Base-by-base conservation (phyloP, 495 filamentous ascomycete species). In the Hamigera avellanea region DNA sequence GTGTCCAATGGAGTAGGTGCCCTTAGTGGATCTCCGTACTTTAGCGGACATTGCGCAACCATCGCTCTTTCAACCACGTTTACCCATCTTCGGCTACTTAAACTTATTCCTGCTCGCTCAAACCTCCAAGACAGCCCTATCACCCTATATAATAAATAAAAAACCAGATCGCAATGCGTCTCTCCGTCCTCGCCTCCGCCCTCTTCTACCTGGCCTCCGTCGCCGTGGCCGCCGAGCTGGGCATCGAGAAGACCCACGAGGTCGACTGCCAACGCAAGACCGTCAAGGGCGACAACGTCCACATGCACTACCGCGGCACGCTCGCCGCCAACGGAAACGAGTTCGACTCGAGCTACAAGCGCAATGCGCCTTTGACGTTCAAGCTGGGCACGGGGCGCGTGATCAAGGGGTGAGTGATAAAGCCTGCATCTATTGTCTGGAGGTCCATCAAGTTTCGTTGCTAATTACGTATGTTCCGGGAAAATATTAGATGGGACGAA, bases 261-360 rank as follows among this genome's bases (percentile, higher is more conserved):
- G 76, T 84, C 49, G 71, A 78, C 33, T 86, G 81, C 61, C 65
- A 61, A 18, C 82, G 85, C 52, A 86, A 83, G 56, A 80, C 85
- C 19, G 45, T 75, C 45, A 73, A 67, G 26, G 86, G 86, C 50
- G 86, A 95, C 61, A 75, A 56, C 32, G 80, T 96, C 46, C 61
- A 66, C 25, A 86, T 95, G 41, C 83, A 96, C 66, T 96, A 96
- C 64, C 70, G 74, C 23, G 89, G 89, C 39, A 91, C 80, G 0
- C 70, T 95, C 16, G 67, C 53, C 17, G 35, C 51, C 14, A 54
- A 59, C 36, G 69, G 71, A 33, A 54, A 52, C n/a, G 49, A 75
- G 39, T 78, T 78, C 48, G 73, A 78, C 40, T 51, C 66, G 17
- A 72, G 62, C 46, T 93, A 89, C 59, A 73, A 86, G 45, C 77